Evolutionary conservation across 495 filamentous ascomycete species (phyloP).

Genomic region (Tuber microsphaerosporum): DNA sequence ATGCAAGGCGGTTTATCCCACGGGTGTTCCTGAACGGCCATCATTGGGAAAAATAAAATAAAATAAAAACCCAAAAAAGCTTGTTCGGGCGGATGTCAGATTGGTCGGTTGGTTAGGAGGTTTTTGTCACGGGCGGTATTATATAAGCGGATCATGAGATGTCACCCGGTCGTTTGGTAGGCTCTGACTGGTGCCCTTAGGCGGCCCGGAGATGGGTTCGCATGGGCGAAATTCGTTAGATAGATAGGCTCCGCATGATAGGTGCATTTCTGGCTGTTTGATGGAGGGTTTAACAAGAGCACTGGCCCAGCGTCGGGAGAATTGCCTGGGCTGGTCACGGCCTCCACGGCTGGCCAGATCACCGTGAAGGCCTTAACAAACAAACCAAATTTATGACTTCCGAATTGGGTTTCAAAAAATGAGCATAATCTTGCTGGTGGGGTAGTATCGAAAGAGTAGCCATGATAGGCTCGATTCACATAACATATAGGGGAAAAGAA

Average conservation of each 20-base stretch:
- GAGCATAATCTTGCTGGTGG: neutral
- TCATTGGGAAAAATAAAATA: constrained; percentile 3
- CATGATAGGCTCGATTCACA: neutral
- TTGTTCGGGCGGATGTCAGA: neutral
- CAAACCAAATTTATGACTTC: neutral
- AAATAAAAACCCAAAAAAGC: neutral
- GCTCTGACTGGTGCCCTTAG: neutral
- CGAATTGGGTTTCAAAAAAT: neutral
- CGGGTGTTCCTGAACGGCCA: neutral
- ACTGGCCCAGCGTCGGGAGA: neutral
- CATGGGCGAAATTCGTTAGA: neutral
- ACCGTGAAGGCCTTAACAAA: neutral
- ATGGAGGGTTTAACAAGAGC: neutral
- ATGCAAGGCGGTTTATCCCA: constrained; percentile 5
- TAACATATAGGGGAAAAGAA: neutral
- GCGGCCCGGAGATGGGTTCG: neutral
- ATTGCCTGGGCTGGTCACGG: neutral
- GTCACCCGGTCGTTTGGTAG: neutral
- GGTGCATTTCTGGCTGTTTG: neutral
- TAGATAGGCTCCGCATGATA: neutral
- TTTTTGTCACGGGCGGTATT: neutral
- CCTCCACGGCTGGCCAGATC: neutral
- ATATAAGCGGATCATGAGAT: constrained; percentile 4
- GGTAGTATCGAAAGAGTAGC: neutral
- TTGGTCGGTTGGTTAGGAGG: neutral